A percentile compares a stretch with the other conserved stretches of the same genome.
Evolutionary conservation across 345 rosid genomes (phyloP).

Genomic region (Lepidium aucheri): DNA sequence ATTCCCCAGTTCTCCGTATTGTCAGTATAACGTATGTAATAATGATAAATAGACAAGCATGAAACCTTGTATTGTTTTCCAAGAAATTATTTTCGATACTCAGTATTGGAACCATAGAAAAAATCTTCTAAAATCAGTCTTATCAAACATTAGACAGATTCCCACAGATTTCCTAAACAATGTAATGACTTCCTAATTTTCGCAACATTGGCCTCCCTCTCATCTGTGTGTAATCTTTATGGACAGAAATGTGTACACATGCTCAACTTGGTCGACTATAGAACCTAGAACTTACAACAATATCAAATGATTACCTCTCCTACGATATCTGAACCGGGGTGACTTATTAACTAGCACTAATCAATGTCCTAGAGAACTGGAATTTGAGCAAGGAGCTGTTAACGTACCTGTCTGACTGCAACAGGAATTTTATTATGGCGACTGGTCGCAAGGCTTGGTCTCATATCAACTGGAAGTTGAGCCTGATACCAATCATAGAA

Average conservation of each 20-base stretch:
- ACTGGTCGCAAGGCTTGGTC: conserved; percentile 59
- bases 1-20: background rate
- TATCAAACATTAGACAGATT: background rate
- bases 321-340: background rate
- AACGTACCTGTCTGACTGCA: conserved; percentile 79
- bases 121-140: background rate
- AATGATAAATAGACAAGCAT: background rate
- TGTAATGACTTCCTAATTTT: background rate
- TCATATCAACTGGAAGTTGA: conserved; percentile 83
- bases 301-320: background rate
- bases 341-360: background rate
- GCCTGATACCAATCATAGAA: conserved; percentile 53
- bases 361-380: background rate
- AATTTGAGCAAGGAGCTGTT: background rate
- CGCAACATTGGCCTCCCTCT: background rate
- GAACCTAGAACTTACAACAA: background rate
- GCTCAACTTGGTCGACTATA: background rate
- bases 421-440: conserved; percentile 75
- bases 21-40: background rate
- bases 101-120: background rate
- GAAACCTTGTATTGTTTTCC: background rate
- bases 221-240: background rate
- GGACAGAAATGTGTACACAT: background rate
- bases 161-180: background rate
- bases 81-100: background rate